Evolutionary conservation across 257 asterid species (phyloP), one percentile per base, ranked within the genome.

Genomic region (Prunella vulgaris): DNA sequence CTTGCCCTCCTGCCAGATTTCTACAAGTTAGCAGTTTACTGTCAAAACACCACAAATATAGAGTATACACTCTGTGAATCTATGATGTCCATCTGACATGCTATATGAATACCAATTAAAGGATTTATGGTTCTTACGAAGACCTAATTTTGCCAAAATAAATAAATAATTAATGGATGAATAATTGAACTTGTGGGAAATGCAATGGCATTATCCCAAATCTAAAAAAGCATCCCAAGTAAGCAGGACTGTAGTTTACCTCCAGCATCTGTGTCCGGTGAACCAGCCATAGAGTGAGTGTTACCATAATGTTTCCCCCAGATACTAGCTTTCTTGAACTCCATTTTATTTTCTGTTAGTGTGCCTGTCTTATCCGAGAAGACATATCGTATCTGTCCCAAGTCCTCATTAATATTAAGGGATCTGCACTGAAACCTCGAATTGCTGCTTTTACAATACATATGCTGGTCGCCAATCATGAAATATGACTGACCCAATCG

Each of bases 381-480:
- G 53, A 91, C 86, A 76, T 91, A 94, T 5, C 96, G 86, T 71
- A 94, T 91, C 74, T 91, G 99, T 17, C 99, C 99, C 87, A 94
- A 85, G 75, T 94, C 99, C 87, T 94, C 99, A 70, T 94, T 94
- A 74, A 94, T 94, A 82, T 91, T 94, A 89, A 94, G 79, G 72
- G 99, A 91, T 80, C 99, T 89, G 85, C 99, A 94, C 84, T 91
- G 99, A 71, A 94, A 94, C 85, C 96, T 85, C n/a, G 99, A 91
- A 69, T 82, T 68, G 71, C 86, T 81, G 80, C 73, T 75, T 68
- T 77, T 77, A 28, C 89, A 96, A 71, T 86, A 89, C 99, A 89
- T 91, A 71, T 90, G 90, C 71, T 64, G 79, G 75, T 94, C 99
- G 53, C 96, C 97, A 74, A 91, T 94, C 99, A 94, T 91, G 84